These are phyloP conservation scores for Castanospermum australe DNA, from an alignment of 306 rosid genomes.

Conservation along the genomic window DNA sequence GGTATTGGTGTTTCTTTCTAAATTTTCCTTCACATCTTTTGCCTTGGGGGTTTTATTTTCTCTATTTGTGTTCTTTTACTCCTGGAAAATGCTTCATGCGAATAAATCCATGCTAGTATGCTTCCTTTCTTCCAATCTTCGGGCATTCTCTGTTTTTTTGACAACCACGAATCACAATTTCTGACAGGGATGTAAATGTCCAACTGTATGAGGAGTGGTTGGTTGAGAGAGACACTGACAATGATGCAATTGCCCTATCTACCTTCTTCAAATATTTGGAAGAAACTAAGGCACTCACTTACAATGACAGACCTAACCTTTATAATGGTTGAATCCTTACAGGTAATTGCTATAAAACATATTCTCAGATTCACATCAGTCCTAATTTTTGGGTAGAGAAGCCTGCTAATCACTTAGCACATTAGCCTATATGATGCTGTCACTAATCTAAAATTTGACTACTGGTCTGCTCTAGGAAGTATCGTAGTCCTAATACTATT, in stretches of 20 bases:
- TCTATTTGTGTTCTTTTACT: background rate
- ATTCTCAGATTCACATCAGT: background rate
- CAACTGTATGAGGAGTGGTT: conserved; percentile 77
- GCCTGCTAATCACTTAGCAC: background rate
- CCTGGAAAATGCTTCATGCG: background rate
- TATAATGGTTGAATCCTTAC: conserved; percentile 30
- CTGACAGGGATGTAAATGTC: conserved; percentile 69
- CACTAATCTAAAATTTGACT: background rate
- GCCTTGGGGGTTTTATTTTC: background rate
- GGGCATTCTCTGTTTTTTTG: conserved; percentile 8
- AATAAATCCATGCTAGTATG: background rate
- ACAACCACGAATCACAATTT: conserved; percentile 21
- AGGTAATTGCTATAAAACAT: conserved; percentile 31
- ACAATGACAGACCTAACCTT: conserved; percentile 9
- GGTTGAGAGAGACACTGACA: conserved; percentile 58
- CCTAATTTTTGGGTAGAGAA: background rate
- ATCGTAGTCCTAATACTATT: conserved; percentile 6
- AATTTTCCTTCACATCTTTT: conserved; percentile 14
- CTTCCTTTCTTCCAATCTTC: background rate
- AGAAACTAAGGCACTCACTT: conserved; percentile 38
- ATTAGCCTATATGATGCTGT: background rate
- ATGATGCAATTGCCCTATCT: conserved; percentile 54
- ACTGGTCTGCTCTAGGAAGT: background rate
- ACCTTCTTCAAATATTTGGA: conserved; percentile 55
- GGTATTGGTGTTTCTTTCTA: conserved; percentile 41